These are phyloP conservation scores for Apophysomyces elegans DNA, from an alignment of 371 early-diverging fungal genomes.

Conservation along the genomic window DNA sequence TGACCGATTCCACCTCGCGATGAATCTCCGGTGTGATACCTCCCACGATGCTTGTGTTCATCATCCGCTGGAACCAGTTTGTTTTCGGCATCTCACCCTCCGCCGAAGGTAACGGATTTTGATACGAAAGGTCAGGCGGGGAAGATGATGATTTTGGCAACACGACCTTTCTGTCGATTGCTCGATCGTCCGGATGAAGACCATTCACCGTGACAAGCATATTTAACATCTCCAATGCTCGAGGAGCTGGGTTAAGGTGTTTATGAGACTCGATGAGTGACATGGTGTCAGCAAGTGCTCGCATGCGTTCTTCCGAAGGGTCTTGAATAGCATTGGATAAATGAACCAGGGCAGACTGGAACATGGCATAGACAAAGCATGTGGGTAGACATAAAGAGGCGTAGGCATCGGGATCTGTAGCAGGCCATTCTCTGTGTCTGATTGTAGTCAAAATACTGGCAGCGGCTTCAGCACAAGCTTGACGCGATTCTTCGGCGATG, in stretches of 20 bases:
- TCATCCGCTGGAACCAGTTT: slow-evolving; percentile 42
- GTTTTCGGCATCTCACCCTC: slow-evolving; percentile 38
- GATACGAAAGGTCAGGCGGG: slow-evolving; percentile 13
- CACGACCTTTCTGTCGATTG: background rate
- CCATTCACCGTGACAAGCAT: slow-evolving; percentile 39
- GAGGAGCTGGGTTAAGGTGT: slow-evolving; percentile 32
- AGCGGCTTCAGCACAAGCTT: slow-evolving; percentile 39
- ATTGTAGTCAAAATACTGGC: slow-evolving; percentile 29
- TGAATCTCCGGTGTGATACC: slow-evolving; percentile 51
- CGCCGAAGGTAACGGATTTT: background rate
- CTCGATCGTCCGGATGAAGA: slow-evolving; percentile 6
- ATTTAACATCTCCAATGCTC: slow-evolving; percentile 39
- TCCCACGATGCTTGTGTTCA: slow-evolving; percentile 49
- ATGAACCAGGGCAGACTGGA: slow-evolving; percentile 45
- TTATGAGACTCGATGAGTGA: slow-evolving; percentile 30
- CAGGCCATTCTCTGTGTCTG: slow-evolving; percentile 29
- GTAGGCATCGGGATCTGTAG: slow-evolving; percentile 29
- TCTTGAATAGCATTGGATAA: slow-evolving; percentile 39
- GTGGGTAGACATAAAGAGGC: slow-evolving; percentile 44
- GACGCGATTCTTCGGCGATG: slow-evolving; percentile 41
- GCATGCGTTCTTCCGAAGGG: slow-evolving; percentile 16
- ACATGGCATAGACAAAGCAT: slow-evolving; percentile 53
- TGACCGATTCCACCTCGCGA: slow-evolving; percentile 22
- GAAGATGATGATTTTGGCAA: slow-evolving; percentile 1
- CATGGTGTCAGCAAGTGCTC: slow-evolving; percentile 30